Percentiles rank a stretch among this genome's conserved stretches.
Conservation (phyloP, 345 rosid species). For the Syzygium grande region DNA sequence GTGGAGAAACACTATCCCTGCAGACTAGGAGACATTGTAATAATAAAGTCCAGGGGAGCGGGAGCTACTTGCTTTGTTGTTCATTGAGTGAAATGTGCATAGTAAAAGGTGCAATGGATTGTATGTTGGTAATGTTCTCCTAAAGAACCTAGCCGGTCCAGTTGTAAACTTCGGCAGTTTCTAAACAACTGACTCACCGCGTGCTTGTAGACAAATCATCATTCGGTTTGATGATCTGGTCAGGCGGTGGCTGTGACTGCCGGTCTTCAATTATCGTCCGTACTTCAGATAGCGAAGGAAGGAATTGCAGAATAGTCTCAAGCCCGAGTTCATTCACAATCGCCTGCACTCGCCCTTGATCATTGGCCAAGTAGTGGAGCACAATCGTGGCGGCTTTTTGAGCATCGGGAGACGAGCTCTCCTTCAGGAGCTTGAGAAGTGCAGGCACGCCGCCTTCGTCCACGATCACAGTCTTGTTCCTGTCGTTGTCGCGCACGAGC, state of each 20-base stretch:
- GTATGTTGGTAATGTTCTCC: neutral
- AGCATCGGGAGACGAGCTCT: neutral
- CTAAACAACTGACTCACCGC: neutral
- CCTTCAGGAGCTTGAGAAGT: constrained; percentile 2
- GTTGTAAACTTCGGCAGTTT: neutral
- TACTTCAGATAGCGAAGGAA: neutral
- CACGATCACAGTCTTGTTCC: constrained; percentile 13
- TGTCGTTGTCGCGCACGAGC: constrained; percentile 14
- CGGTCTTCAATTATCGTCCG: neutral
- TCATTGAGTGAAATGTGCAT: neutral
- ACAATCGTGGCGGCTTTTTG: neutral
- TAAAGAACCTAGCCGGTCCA: neutral
- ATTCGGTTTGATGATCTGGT: neutral
- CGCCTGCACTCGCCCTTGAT: neutral
- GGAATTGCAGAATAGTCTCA: constrained; percentile 10
- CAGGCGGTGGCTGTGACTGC: neutral
- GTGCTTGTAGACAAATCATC: neutral
- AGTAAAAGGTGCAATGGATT: neutral
- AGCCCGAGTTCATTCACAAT: constrained; percentile 3
- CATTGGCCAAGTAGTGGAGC: neutral
- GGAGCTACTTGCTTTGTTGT: neutral
- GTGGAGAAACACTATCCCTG: neutral
- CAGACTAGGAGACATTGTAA: neutral
- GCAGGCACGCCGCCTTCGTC: constrained; percentile 13
- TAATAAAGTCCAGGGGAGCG: neutral